Conservation (phyloP, 2,329 filamentous ascomycete species). For the Lomentospora prolificans region DNA sequence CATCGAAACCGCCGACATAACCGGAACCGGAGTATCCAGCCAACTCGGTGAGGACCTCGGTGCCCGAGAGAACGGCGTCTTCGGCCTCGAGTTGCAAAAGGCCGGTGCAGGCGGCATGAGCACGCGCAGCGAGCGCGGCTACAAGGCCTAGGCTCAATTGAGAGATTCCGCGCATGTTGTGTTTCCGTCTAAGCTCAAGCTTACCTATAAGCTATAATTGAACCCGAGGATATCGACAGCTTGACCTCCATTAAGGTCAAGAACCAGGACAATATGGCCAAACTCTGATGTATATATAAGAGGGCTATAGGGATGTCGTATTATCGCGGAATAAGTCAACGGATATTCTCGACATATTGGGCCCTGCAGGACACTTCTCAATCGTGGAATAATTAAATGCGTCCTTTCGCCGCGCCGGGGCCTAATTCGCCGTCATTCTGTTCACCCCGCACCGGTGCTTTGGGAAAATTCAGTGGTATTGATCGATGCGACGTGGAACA, state of each 20-base stretch:
- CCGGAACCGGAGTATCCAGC: slow-evolving; percentile 30
- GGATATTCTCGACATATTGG: not conserved
- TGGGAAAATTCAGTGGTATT: not conserved
- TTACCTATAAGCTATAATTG: no score
- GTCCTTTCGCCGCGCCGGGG: not conserved
- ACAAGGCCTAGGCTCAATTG: slow-evolving; percentile 2
- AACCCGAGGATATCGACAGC: not conserved
- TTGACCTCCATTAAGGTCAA: not conserved
- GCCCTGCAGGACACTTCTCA: not conserved
- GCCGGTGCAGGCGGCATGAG: slow-evolving; percentile 11
- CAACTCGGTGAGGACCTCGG: slow-evolving; percentile 26
- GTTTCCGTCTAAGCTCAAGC: no score
- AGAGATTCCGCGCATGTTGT: not conserved
- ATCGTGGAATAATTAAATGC: not conserved
- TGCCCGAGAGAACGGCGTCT: slow-evolving; percentile 28
- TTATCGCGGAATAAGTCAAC: no score
- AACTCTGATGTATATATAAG: no score
- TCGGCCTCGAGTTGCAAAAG: slow-evolving; percentile 27
- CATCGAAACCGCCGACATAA: slow-evolving; percentile 36
- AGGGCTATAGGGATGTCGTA: no score
- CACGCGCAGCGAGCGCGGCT: slow-evolving; percentile 13
- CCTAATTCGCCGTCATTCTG: not conserved
- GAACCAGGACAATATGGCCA: no score
- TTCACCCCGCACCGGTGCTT: no score
- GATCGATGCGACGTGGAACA: not conserved